Base-by-base conservation (phyloP, 2,329 filamentous ascomycete species). In the Didymellaceae sp. region DNA sequence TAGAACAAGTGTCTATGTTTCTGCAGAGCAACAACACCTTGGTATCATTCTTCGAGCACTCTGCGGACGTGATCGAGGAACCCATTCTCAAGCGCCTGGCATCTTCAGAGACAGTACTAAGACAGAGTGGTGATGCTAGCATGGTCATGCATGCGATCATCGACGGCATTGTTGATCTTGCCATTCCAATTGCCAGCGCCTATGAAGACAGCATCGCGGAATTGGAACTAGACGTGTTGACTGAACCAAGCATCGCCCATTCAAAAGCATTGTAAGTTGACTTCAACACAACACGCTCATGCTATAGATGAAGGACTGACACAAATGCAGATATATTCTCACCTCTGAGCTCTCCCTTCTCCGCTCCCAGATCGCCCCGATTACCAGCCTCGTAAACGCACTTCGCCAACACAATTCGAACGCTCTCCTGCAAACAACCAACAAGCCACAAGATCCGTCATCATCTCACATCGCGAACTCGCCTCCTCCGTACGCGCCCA, bases 1-100 rank as follows among this genome's bases (percentile, higher is more conserved):
- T 93, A 2, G 92, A 97, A 74, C 92, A 97, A 71, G 92, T 96
- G 1, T 91, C 90, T 1, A 86, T 96, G 43, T 96, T 96, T 67
- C 77, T 96, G n/a, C 90, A 89, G 9, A 81, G 84, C 9, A 90
- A 96, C 72, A 96, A 96, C 66, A 93, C 88, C 0, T 86, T 96
- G 52, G 91, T 95, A n/a, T 92, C 90, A 3, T 96, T 97, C 73
- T 96, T 96, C 63, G 91, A 97, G 74, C 84, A 87, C 24, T 96
- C 91, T 0, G 92, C 91, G 1, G 84, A 87, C 22, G 91, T 96
- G 60, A 83, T 96, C 2, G 91, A 96, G 73, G 78, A 79, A 3
- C 92, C 92, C 0, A 96, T 97, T 35, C 77, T 96, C 24, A 81
- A 82, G 17, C 89, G 92, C 18, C 78, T 97, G 1, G 80, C 78